Percentiles rank a stretch among this genome's conserved stretches.
Conservation (phyloP, 1,284 basidiomycete genomes). For the Ceratobasidium sp. region DNA sequence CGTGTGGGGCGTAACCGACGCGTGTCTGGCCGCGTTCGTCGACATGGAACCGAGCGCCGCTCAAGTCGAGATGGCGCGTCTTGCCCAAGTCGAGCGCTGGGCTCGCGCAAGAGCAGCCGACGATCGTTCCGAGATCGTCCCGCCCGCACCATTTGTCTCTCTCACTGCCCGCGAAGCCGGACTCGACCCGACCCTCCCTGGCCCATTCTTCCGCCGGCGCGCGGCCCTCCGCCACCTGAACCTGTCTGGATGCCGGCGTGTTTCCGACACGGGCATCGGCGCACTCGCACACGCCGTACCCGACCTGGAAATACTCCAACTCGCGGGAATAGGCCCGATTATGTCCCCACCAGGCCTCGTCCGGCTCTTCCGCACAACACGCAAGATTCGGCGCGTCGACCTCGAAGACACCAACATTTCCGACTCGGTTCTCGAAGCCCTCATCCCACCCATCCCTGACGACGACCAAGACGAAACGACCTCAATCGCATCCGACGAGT, state of each 20-base stretch:
- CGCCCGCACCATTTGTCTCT: constrained; percentile 55
- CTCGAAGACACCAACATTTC: constrained; percentile 84
- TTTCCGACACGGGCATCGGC: constrained; percentile 81
- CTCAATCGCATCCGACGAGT: neutral
- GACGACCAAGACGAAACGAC: neutral
- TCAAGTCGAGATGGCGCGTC: constrained; percentile 16
- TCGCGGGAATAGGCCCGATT: constrained; percentile 80
- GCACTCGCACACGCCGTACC: constrained; percentile 77
- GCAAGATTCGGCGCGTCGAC: constrained; percentile 81
- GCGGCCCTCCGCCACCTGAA: constrained; percentile 83
- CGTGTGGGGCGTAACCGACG: constrained; percentile 22
- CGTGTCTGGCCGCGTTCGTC: constrained; percentile 44
- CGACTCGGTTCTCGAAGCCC: constrained; percentile 74
- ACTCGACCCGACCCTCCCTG: constrained; percentile 66
- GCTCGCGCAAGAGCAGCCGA: neutral
- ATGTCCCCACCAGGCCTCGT: constrained; percentile 79
- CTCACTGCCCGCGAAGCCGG: constrained; percentile 75
- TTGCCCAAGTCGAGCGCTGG: constrained; percentile 12
- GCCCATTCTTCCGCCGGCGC: constrained; percentile 68
- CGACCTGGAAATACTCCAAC: constrained; percentile 81
- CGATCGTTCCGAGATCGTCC: neutral
- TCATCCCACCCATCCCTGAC: constrained; percentile 66
- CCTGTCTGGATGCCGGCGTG: constrained; percentile 78
- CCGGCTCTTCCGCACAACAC: constrained; percentile 77
- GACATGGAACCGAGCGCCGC: constrained; percentile 15